These are phyloP conservation scores for Magnusiomyces sp. DNA, from an alignment of 1,139 yeast species.

Conservation along the genomic window DNA sequence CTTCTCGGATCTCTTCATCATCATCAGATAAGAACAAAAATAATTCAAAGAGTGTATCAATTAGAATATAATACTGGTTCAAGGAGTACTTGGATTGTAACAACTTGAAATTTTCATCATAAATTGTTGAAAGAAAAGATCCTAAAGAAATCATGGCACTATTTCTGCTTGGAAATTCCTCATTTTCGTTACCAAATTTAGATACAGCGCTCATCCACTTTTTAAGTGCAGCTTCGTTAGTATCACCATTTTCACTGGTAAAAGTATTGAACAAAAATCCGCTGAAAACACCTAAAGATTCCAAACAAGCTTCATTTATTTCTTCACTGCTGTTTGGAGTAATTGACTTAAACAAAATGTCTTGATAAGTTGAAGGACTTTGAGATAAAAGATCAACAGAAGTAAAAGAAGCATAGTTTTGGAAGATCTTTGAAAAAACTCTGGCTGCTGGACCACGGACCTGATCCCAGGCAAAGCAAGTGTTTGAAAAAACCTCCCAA, in stretches of 20 bases:
- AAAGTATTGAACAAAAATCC: slow-evolving; percentile 17
- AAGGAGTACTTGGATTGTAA: slow-evolving; percentile 9
- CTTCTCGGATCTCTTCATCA: slow-evolving; percentile 35
- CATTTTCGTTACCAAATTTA: slow-evolving; percentile 35
- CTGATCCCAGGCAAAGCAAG: slow-evolving; percentile 33
- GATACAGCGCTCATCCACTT: slow-evolving; percentile 32
- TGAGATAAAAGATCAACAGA: not conserved
- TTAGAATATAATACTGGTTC: not conserved
- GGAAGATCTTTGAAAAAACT: slow-evolving; percentile 34
- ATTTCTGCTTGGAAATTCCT: slow-evolving; percentile 40
- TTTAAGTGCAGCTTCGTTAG: slow-evolving; percentile 8
- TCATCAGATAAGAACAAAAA: slow-evolving; percentile 49
- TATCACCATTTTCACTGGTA: slow-evolving; percentile 9
- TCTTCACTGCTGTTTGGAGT: slow-evolving; percentile 36
- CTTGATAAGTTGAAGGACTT: slow-evolving; percentile 17
- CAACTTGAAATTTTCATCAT: not conserved
- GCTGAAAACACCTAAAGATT: slow-evolving; percentile 42
- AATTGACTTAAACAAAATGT: slow-evolving; percentile 25
- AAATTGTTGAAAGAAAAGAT: slow-evolving; percentile 21
- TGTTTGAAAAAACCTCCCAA: slow-evolving; percentile 26
- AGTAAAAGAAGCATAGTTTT: slow-evolving; percentile 18
- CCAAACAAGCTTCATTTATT: slow-evolving; percentile 41
- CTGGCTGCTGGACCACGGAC: slow-evolving; percentile 39
- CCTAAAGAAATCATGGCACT: slow-evolving; percentile 42
- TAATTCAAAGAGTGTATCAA: slow-evolving; percentile 26